These are phyloP conservation scores for Speleostelium caveatum DNA, from an alignment of 78 protist genomes.

Conservation along the genomic window DNA sequence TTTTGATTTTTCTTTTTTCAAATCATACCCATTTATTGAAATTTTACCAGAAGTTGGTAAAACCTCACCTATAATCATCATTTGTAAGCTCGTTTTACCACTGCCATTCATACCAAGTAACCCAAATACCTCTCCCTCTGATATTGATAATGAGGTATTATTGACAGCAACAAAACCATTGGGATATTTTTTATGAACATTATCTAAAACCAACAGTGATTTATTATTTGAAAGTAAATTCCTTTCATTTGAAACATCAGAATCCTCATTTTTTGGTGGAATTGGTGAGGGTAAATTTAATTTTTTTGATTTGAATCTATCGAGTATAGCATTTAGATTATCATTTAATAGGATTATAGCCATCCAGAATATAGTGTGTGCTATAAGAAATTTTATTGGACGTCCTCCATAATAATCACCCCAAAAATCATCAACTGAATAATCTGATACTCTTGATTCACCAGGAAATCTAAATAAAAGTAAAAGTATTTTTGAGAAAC, in stretches of 20 bases:
- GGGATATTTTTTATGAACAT: not conserved
- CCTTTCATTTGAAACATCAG: conserved; percentile 26
- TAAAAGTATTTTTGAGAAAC: not conserved
- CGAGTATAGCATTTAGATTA: too few species aligned
- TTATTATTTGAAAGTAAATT: not conserved
- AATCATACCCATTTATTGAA: conserved; percentile 17
- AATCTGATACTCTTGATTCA: conserved; percentile 4
- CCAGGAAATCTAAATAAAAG: conserved; percentile 28
- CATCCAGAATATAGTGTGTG: too few species aligned
- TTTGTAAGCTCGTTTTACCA: conserved; percentile 87
- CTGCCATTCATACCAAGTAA: conserved; percentile 86
- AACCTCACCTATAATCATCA: conserved; percentile 83
- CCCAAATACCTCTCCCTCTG: not conserved
- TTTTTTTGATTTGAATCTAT: too few species aligned
- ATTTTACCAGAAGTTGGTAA: conserved; percentile 88
- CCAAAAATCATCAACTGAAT: conserved; percentile 19
- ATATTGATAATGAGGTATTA: not conserved
- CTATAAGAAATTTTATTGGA: too few species aligned
- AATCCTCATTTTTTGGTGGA: conserved; percentile 13
- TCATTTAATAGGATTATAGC: too few species aligned
- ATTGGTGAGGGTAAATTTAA: too few species aligned
- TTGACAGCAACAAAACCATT: conserved; percentile 1
- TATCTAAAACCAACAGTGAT: not conserved
- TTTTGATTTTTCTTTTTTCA: not conserved
- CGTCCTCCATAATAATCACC: conserved; percentile 6